These are phyloP conservation scores for Leccinum pellstonianum DNA, from an alignment of 768 basidiomycete species.

Conservation along the genomic window DNA sequence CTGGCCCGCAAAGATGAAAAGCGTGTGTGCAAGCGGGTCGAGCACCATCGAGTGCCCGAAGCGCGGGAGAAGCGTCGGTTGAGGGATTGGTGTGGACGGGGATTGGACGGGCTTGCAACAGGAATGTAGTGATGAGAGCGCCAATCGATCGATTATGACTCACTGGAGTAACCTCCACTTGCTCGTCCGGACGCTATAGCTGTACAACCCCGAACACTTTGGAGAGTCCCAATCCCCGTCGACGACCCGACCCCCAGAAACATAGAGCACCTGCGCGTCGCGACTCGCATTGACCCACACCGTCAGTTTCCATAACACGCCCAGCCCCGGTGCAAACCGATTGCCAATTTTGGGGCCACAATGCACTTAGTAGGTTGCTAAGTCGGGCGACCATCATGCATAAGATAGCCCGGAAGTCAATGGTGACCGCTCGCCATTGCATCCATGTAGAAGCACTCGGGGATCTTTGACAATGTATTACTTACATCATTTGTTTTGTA, in stretches of 20 bases:
- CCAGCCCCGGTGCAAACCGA: too few species aligned
- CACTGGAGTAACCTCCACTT: constrained; percentile 73
- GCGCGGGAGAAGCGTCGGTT: constrained; percentile 53
- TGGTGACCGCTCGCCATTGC: too few species aligned
- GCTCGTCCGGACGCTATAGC: constrained; percentile 62
- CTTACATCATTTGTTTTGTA: too few species aligned
- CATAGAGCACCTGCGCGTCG: constrained; percentile 67
- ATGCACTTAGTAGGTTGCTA: too few species aligned
- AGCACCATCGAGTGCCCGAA: constrained; percentile 84
- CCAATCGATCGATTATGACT: constrained; percentile 24
- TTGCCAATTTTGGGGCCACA: too few species aligned
- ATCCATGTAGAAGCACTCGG: too few species aligned
- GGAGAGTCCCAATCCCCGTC: constrained; percentile 59
- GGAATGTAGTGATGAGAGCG: neutral
- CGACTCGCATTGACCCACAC: too few species aligned
- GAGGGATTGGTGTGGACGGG: constrained; percentile 22
- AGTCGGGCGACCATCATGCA: too few species aligned
- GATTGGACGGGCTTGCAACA: constrained; percentile 23
- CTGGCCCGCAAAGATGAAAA: constrained; percentile 77
- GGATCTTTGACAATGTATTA: too few species aligned
- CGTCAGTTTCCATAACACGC: too few species aligned
- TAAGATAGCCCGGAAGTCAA: too few species aligned
- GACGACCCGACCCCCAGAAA: constrained; percentile 73
- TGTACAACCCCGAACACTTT: constrained; percentile 72
- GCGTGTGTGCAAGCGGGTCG: constrained; percentile 52